Evolutionary conservation across 2,329 filamentous ascomycete genomes (phyloP), one percentile per base, ranked within the genome.

Genomic region (Hymenoscyphus occultus): DNA sequence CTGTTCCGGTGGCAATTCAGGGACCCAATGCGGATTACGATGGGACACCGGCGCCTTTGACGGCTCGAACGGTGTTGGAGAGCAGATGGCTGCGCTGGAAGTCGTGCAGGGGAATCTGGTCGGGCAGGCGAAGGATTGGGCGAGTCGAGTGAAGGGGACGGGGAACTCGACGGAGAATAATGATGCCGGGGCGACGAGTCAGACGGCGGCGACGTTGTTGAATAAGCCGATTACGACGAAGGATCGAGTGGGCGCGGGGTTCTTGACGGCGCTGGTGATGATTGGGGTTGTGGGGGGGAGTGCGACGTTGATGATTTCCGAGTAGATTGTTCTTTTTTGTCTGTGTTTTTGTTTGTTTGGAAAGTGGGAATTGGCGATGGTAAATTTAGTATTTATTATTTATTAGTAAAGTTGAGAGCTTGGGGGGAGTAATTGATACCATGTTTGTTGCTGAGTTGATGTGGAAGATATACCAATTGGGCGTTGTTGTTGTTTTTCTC

Each of bases 51-150:
- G 58, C 1, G 77, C 73, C 5, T 77, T 77, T n/a, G 87, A 90
- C 73, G 84, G 84, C 28, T 80, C 79, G 7, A 81, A 80, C 1
- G 89, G 88, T 3, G 83, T 90, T 0, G 89, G 89, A 3, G 87
- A 90, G 74, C 88, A 91, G 76, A 91, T 92, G 88, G 81, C 85
- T 1, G 87, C 84, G 3, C 78, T 91, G 74, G 87, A 90, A 69
- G 80, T 89, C 10, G 83, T 86, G 61, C 75, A 79, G 63, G 78
- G 78, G 40, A 74, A 80, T 59, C 72, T 82, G 14, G 69, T 75
- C 7, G 67, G 67, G 12, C 59, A 64, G 10, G 75, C 79, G 0
- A 67, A 72, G 3, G 77, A 78, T 2, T 71, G 68, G 63, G 69
- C 67, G 14, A 69, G 51, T 74, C 66, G 64, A 12, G 70, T 80